A percentile compares a stretch with the other conserved stretches of the same genome.
These are phyloP conservation scores for Fraxinus baroniana DNA, from an alignment of 305 asterid species.

Conservation along the genomic window DNA sequence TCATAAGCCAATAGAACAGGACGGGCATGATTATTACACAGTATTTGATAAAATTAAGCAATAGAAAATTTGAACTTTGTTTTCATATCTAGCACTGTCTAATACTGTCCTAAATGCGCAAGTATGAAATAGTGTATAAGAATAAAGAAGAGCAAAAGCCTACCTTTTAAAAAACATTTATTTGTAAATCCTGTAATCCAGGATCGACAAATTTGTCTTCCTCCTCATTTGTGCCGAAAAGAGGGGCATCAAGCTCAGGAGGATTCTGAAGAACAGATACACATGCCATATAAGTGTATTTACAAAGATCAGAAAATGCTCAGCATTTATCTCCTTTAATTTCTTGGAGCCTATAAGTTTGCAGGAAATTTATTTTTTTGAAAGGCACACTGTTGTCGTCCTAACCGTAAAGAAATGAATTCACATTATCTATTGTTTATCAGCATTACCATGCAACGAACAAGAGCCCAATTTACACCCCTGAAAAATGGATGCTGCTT, in stretches of 20 bases:
- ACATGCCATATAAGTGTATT: background rate
- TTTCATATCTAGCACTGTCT: background rate
- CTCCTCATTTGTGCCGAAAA: constrained; percentile 33
- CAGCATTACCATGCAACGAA: constrained; percentile 84
- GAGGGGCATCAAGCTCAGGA: constrained; percentile 69
- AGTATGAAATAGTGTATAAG: background rate
- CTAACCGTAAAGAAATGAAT: background rate
- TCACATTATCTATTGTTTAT: background rate
- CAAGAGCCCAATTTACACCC: constrained; percentile 90
- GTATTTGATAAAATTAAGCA: background rate
- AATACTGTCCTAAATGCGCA: background rate
- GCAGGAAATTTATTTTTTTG: too few relatives aligned
- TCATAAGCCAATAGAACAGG: background rate
- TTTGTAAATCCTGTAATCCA: constrained; percentile 73
- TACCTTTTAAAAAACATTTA: constrained; percentile 72
- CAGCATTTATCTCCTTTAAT: background rate
- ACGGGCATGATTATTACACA: background rate
- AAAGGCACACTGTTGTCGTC: background rate
- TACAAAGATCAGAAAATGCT: background rate
- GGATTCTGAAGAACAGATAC: constrained; percentile 50
- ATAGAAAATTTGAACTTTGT: background rate
- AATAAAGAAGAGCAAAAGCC: background rate
- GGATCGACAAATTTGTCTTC: constrained; percentile 64
- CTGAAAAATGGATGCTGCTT: constrained; percentile 87
- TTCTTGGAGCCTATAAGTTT: background rate